Conservation (phyloP, 163 green algal species). For the Scenedesmus sp. region DNA sequence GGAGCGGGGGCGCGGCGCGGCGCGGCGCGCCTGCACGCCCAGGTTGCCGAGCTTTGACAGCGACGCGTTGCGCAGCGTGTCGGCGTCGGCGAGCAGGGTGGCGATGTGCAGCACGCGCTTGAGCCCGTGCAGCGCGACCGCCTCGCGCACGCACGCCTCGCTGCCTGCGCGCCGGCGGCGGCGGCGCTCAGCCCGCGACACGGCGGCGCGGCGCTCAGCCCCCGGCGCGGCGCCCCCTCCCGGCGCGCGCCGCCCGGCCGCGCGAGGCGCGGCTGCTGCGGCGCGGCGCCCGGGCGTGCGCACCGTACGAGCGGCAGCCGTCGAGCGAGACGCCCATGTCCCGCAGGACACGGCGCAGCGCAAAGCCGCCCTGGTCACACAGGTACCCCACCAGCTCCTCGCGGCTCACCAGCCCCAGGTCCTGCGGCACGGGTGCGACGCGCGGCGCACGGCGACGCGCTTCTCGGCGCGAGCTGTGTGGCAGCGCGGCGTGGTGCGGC, state of each 20-base stretch:
- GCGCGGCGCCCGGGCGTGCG: too few species aligned
- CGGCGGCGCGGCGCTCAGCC: too few species aligned
- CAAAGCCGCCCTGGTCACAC: slow-evolving; percentile 19
- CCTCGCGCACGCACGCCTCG: slow-evolving; percentile 8
- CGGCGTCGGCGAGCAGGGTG: slow-evolving; percentile 19
- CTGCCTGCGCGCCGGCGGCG: slow-evolving; percentile 5
- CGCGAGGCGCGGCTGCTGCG: too few species aligned
- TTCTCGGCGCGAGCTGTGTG: too few species aligned
- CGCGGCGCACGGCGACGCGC: too few species aligned
- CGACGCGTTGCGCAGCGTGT: neutral
- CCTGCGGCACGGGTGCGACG: too few species aligned
- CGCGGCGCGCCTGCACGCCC: slow-evolving; percentile 34
- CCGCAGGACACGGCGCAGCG: slow-evolving; percentile 1
- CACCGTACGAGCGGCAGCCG: slow-evolving; percentile 7
- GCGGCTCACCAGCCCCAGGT: neutral
- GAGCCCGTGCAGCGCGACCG: neutral
- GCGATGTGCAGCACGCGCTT: slow-evolving; percentile 30
- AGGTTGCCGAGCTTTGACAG: slow-evolving; percentile 27
- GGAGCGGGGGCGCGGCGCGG: too few species aligned
- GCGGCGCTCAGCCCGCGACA: too few species aligned
- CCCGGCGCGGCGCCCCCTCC: too few species aligned
- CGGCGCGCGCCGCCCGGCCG: too few species aligned
- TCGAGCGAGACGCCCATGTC: slow-evolving; percentile 39
- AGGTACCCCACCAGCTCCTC: slow-evolving; percentile 25
- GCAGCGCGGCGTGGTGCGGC: too few species aligned